These are phyloP conservation scores for Leonotis leonurus DNA, from an alignment of 257 asterid species.

Conservation along the genomic window DNA sequence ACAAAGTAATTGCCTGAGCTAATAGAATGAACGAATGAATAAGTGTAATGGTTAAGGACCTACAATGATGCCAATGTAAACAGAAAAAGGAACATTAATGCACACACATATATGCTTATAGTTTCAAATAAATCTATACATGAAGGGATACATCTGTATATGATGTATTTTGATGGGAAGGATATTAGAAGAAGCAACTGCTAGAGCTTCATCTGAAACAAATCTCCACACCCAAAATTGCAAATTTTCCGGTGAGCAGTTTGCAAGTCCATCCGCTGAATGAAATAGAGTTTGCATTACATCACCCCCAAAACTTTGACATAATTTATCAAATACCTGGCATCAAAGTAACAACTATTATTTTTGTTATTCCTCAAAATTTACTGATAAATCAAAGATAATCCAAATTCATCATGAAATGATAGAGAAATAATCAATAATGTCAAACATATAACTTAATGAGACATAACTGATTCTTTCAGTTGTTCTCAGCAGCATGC, in stretches of 20 bases:
- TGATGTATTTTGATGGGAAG: slow-evolving; percentile 28
- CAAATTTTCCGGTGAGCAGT: slow-evolving; percentile 56
- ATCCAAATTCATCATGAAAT: neutral
- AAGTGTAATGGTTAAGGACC: slow-evolving; percentile 72
- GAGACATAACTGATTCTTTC: neutral
- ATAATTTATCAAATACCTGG: slow-evolving; percentile 93
- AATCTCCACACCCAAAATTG: slow-evolving; percentile 62
- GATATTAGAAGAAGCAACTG: slow-evolving; percentile 87
- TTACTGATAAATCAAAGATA: neutral
- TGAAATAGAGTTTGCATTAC: slow-evolving; percentile 84
- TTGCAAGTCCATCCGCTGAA: slow-evolving; percentile 87
- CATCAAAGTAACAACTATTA: slow-evolving; percentile 13
- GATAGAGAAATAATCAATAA: slow-evolving; percentile 8
- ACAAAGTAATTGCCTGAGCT: slow-evolving; percentile 95
- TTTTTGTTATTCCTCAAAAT: neutral
- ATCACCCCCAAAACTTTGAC: slow-evolving; percentile 96
- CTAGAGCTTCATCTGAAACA: slow-evolving; percentile 67
- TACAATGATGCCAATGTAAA: slow-evolving; percentile 11
- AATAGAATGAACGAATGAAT: slow-evolving; percentile 82
- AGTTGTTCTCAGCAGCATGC: neutral
- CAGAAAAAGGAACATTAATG: neutral
- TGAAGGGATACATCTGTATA: no score
- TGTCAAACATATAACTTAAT: slow-evolving; percentile 5
- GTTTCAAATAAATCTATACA: no score
- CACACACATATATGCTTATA: neutral